A percentile compares a stretch with the other conserved stretches of the same genome.
Conservation (phyloP, 768 basidiomycete species). For the Lentinus brumalis region DNA sequence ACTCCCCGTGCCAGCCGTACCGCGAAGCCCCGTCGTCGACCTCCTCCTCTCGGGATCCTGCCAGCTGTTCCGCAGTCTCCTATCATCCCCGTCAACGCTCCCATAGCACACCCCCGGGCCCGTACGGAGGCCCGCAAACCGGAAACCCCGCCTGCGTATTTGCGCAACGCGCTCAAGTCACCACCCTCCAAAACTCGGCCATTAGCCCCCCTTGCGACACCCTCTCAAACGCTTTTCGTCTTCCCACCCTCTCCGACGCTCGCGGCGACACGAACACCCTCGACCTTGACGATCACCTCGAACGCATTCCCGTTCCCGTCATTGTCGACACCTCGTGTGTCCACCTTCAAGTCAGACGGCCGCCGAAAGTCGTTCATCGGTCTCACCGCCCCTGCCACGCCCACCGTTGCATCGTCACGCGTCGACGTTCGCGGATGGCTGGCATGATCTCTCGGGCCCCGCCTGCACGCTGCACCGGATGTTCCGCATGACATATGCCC, state of each 20-base stretch:
- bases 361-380: constrained; percentile 77
- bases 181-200: constrained; percentile 24
- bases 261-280: constrained; percentile 61
- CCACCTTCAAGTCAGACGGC: constrained; percentile 66
- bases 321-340: constrained; percentile 66
- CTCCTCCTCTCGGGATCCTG: constrained; percentile 60
- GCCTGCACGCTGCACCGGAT: constrained; percentile 37
- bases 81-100: constrained; percentile 49
- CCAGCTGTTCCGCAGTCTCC: constrained; percentile 79
- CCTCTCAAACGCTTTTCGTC: constrained; percentile 84
- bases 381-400: constrained; percentile 63
- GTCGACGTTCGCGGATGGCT: constrained; percentile 82
- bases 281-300: constrained; percentile 81
- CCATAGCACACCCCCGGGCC: constrained; percentile 43
- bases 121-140: constrained; percentile 60
- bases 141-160: constrained; percentile 57
- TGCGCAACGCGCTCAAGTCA: constrained; percentile 35
- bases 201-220: constrained; percentile 42
- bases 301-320: constrained; percentile 62
- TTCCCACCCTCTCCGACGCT: constrained; percentile 77
- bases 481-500: constrained; percentile 7
- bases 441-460: constrained; percentile 6
- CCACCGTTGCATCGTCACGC: constrained; percentile 80
- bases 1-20: constrained; percentile 27
- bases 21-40: constrained; percentile 58